Conservation (phyloP, 768 basidiomycete species). For the Suillus brevipes region DNA sequence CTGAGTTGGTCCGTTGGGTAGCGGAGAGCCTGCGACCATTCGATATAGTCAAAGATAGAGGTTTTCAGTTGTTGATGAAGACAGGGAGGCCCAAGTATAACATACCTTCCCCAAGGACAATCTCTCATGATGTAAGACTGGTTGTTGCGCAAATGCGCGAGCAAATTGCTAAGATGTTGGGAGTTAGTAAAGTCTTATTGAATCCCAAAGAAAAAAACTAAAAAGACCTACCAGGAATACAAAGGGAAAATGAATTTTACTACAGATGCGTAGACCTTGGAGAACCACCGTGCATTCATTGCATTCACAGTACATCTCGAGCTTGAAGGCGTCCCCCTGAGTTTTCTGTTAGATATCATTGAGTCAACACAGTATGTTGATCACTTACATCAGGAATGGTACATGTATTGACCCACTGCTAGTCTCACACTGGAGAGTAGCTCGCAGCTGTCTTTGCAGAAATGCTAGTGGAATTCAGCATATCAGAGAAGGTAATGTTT, state of each 20-base stretch:
- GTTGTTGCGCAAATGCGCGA: neutral
- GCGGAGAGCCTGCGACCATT: no score
- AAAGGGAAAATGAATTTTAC: constrained; percentile 32
- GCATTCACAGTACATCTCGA: constrained; percentile 21
- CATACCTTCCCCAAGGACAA: constrained; percentile 27
- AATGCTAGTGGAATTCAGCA: constrained; percentile 23
- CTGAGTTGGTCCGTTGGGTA: no score
- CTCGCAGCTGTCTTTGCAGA: constrained; percentile 19
- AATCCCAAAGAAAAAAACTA: neutral
- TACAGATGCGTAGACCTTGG: constrained; percentile 40
- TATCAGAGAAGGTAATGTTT: constrained; percentile 16
- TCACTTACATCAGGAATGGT: no score
- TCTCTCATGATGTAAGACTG: neutral
- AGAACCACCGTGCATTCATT: constrained; percentile 27
- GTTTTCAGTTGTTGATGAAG: no score
- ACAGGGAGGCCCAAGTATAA: no score
- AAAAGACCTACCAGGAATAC: constrained; percentile 25
- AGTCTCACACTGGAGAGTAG: constrained; percentile 23
- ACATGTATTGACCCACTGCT: constrained; percentile 3
- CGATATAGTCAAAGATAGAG: no score
- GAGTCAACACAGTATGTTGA: constrained; percentile 22
- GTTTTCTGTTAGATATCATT: constrained; percentile 23
- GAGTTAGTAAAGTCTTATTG: neutral
- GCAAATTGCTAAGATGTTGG: constrained; percentile 4
- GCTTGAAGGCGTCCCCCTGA: constrained; percentile 14